These are phyloP conservation scores for Psilocybe sp. DNA, from an alignment of 768 basidiomycete genomes.

Conservation along the genomic window DNA sequence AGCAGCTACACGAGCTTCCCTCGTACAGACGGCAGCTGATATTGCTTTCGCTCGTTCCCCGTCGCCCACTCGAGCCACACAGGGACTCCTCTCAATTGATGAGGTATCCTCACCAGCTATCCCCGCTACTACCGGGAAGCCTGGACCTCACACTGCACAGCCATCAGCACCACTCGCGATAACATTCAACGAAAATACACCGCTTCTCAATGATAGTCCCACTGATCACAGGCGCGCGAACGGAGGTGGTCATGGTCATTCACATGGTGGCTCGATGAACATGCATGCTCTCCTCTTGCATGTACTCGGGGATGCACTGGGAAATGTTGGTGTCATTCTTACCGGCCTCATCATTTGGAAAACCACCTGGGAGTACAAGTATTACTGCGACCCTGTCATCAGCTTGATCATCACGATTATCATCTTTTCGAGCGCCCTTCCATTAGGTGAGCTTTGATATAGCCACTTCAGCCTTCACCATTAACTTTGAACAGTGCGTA, in stretches of 20 bases:
- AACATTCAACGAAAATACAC: slow-evolving; percentile 37
- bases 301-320: slow-evolving; percentile 94
- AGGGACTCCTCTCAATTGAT: slow-evolving; percentile 26
- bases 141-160: slow-evolving; percentile 1
- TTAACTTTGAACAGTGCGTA: slow-evolving; percentile 47
- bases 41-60: slow-evolving; percentile 61
- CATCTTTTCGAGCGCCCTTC: slow-evolving; percentile 94
- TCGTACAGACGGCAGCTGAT: slow-evolving; percentile 85
- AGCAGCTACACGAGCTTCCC: slow-evolving; percentile 65
- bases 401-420: slow-evolving; percentile 93
- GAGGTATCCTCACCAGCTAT: slow-evolving; percentile 9
- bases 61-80: slow-evolving; percentile 34
- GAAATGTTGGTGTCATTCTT: slow-evolving; percentile 96
- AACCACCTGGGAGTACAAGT: slow-evolving; percentile 79
- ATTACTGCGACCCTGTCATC: slow-evolving; percentile 91
- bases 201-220: slow-evolving; percentile 33
- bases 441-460: slow-evolving; percentile 58
- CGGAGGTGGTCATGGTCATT: slow-evolving; percentile 21
- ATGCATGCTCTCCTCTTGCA: slow-evolving; percentile 94
- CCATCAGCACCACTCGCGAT: slow-evolving; percentile 4
- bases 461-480: neutral
- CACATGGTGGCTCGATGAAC: slow-evolving; percentile 83
- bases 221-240: slow-evolving; percentile 19
- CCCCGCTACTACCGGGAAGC: neutral
- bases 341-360: slow-evolving; percentile 95